These are phyloP conservation scores for Rubia balearica DNA, from an alignment of 305 asterid species.

Conservation along the genomic window DNA sequence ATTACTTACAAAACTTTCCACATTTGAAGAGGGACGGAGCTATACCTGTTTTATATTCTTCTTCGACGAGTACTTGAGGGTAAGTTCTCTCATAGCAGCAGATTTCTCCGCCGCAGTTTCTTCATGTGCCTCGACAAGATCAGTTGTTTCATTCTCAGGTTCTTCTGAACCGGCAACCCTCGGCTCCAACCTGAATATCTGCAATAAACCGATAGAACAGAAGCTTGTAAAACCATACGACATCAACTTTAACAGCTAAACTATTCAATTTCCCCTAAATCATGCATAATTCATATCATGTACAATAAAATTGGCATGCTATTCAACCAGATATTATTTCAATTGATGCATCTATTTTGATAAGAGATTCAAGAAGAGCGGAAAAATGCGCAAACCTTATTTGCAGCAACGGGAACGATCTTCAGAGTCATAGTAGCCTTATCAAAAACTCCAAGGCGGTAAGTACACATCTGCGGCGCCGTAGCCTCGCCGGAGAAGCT, in stretches of 20 bases:
- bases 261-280: neutral
- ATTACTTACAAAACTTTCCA: neutral
- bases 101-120: slow-evolving; percentile 35
- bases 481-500: slow-evolving; percentile 75
- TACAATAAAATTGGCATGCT: neutral
- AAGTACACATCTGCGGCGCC: slow-evolving; percentile 58
- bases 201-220: neutral
- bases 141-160: slow-evolving; percentile 28
- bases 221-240: neutral
- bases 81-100: slow-evolving; percentile 19
- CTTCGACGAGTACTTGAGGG: slow-evolving; percentile 36
- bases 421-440: slow-evolving; percentile 52
- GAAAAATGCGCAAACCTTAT: slow-evolving; percentile 36
- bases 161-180: slow-evolving; percentile 32
- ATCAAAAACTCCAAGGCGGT: slow-evolving; percentile 67
- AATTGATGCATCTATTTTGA: neutral
- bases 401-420: slow-evolving; percentile 72
- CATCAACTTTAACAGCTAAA: neutral
- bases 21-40: slow-evolving; percentile 4
- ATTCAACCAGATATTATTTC: neutral
- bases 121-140: slow-evolving; percentile 27
- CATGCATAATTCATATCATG: neutral
- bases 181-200: slow-evolving; percentile 77
- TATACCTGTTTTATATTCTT: slow-evolving; percentile 41
- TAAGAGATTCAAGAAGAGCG: neutral